These are phyloP conservation scores for Plasmodium cynomolgi DNA, from an alignment of 169 alveolate species.

Conservation along the genomic window DNA sequence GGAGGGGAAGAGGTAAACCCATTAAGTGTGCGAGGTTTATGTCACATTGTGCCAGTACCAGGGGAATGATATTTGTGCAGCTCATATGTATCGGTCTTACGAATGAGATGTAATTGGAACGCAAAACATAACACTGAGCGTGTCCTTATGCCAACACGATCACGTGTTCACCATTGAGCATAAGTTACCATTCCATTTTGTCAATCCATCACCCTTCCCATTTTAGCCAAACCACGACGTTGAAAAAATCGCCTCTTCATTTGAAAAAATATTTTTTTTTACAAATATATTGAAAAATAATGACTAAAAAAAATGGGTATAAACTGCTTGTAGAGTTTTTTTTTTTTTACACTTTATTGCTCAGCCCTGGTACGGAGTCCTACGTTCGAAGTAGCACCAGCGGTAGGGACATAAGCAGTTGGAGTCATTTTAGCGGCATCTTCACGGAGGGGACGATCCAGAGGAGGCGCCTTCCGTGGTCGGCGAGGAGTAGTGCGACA, in stretches of 20 bases:
- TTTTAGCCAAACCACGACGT: neutral
- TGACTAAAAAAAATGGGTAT: slow-evolving; percentile 56
- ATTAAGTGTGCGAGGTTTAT: neutral
- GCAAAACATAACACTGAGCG: neutral
- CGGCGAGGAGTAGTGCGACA: neutral
- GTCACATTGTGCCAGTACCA: neutral
- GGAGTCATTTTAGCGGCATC: neutral
- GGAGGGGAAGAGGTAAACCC: neutral
- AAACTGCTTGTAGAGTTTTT: slow-evolving; percentile 37
- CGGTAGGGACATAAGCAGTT: slow-evolving; percentile 4
- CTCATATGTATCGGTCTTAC: neutral
- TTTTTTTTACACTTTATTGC: slow-evolving; percentile 3
- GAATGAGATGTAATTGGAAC: neutral
- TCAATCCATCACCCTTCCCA: neutral
- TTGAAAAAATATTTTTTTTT: neutral
- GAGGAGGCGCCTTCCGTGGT: neutral
- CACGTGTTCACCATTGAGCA: neutral
- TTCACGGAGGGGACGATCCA: neutral
- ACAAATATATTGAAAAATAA: neutral
- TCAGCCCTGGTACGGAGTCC: neutral
- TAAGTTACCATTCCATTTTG: neutral
- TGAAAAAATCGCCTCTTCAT: neutral
- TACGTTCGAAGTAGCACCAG: slow-evolving; percentile 9
- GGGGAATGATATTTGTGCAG: neutral
- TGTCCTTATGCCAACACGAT: neutral